Percentiles rank a stretch among this genome's conserved stretches.
Conservation (phyloP, 2,329 filamentous ascomycete species). For the Podosphaera xanthii region DNA sequence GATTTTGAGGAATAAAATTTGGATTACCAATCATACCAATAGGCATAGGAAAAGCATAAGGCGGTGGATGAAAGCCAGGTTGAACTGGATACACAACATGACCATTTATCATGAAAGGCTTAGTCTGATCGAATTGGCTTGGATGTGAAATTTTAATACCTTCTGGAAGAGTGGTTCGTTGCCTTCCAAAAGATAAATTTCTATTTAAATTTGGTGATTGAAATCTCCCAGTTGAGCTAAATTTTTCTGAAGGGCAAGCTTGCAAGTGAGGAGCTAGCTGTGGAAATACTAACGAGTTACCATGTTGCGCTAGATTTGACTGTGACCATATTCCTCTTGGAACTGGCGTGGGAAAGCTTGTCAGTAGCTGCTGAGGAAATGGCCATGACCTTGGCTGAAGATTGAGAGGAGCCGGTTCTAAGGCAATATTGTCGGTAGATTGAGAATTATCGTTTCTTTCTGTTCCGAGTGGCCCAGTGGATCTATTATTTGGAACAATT, state of each 20-base stretch:
- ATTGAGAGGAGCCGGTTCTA: neutral
- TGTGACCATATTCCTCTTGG: constrained; percentile 6
- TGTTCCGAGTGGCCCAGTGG: constrained; percentile 9
- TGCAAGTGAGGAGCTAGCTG: constrained; percentile 4
- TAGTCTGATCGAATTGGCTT: constrained; percentile 15
- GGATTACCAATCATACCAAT: constrained; percentile 12
- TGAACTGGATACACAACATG: constrained; percentile 14
- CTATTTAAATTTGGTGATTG: constrained; percentile 2
- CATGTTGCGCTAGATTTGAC: constrained; percentile 6
- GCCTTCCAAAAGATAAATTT: neutral
- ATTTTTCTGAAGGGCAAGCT: neutral
- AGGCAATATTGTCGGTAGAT: constrained; percentile 1
- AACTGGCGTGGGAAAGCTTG: constrained; percentile 5
- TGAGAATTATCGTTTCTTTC: constrained; percentile 12
- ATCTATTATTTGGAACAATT: constrained; percentile 41
- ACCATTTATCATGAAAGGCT: constrained; percentile 16
- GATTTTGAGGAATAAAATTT: constrained; percentile 6
- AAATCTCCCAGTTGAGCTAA: neutral
- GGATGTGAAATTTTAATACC: constrained; percentile 16
- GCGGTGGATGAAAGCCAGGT: constrained; percentile 10
- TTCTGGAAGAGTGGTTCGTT: constrained; percentile 4
- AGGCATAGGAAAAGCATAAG: constrained; percentile 8
- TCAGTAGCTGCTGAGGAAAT: constrained; percentile 2
- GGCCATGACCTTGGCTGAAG: constrained; percentile 3
- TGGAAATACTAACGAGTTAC: constrained; percentile 2